Conservation (phyloP, 169 alveolate species). For the Eimeria nieschulzi region DNA sequence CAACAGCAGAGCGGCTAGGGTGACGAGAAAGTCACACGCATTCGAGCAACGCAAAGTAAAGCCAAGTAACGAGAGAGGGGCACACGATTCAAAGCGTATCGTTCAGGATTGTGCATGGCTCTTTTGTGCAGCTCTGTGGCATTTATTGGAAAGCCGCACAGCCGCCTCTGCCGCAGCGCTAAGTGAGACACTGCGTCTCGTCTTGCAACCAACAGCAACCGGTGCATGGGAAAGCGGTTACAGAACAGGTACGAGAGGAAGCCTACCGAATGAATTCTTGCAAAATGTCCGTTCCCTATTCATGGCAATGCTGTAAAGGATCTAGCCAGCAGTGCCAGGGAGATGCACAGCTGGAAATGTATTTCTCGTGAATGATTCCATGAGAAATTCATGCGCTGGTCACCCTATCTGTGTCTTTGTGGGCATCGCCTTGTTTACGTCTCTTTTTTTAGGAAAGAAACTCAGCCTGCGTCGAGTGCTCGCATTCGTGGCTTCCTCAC, state of each 20-base stretch:
- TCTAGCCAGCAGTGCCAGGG: too few species aligned
- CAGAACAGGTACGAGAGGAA: conserved; percentile 84
- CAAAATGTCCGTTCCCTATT: too few species aligned
- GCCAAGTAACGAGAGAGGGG: too few species aligned
- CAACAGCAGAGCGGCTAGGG: too few species aligned
- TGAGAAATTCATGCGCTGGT: too few species aligned
- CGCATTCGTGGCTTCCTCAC: conserved; percentile 98
- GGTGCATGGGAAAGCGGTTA: conserved; percentile 92
- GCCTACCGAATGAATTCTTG: not conserved
- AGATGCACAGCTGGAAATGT: too few species aligned
- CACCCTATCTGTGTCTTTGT: not conserved
- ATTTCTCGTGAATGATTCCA: too few species aligned
- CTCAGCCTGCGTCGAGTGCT: conserved; percentile 96
- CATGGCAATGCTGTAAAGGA: too few species aligned
- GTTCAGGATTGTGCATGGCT: not conserved
- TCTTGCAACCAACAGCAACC: conserved; percentile 90
- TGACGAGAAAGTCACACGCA: too few species aligned
- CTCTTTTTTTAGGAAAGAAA: conserved; percentile 89
- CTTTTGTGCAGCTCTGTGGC: conserved; percentile 65
- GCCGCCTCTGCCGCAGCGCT: conserved; percentile 70
- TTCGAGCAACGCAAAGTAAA: too few species aligned
- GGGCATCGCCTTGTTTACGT: not conserved
- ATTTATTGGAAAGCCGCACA: conserved; percentile 54
- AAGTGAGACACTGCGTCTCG: conserved; percentile 84
- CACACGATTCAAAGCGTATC: too few species aligned